Conservation (phyloP, 352 stramenopile species). For the Albugo candida region DNA sequence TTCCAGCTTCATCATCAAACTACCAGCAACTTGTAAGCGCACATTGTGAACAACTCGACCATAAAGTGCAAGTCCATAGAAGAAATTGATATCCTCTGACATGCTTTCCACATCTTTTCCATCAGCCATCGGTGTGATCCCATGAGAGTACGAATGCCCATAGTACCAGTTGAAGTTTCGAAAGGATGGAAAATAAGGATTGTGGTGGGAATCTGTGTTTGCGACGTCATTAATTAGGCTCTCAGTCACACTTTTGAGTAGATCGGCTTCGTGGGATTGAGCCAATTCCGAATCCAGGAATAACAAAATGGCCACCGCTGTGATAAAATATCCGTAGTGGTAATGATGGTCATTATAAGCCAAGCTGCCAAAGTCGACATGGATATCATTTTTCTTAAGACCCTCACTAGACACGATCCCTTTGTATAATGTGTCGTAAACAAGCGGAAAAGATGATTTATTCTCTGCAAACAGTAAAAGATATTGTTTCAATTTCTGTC, state of each 20-base stretch:
- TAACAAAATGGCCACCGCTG: slow-evolving; percentile 23
- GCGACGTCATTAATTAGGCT: slow-evolving; percentile 35
- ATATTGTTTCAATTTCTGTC: slow-evolving; percentile 20
- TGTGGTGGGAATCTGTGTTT: background rate
- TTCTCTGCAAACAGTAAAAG: slow-evolving; percentile 26
- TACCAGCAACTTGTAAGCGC: slow-evolving; percentile 16
- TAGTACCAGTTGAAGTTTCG: slow-evolving; percentile 45
- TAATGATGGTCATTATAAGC: slow-evolving; percentile 67
- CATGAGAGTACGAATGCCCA: slow-evolving; percentile 46
- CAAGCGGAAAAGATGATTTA: slow-evolving; percentile 23
- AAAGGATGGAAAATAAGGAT: slow-evolving; percentile 33
- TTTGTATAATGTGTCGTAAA: slow-evolving; percentile 53
- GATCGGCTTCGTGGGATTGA: background rate
- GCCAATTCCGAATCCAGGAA: slow-evolving; percentile 12
- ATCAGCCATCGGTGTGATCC: slow-evolving; percentile 44
- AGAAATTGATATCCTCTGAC: slow-evolving; percentile 49
- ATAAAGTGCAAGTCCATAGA: slow-evolving; percentile 36
- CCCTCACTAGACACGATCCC: slow-evolving; percentile 38
- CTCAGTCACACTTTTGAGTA: slow-evolving; percentile 10
- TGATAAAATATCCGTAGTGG: slow-evolving; percentile 51
- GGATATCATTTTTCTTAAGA: slow-evolving; percentile 33
- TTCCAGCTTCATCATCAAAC: slow-evolving; percentile 41
- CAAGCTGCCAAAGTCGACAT: slow-evolving; percentile 49
- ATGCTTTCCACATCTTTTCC: slow-evolving; percentile 54
- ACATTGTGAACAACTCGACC: slow-evolving; percentile 23